Base-by-base conservation (phyloP, 2,329 filamentous ascomycete genomes). In the Teratosphaeriaceae sp. region DNA sequence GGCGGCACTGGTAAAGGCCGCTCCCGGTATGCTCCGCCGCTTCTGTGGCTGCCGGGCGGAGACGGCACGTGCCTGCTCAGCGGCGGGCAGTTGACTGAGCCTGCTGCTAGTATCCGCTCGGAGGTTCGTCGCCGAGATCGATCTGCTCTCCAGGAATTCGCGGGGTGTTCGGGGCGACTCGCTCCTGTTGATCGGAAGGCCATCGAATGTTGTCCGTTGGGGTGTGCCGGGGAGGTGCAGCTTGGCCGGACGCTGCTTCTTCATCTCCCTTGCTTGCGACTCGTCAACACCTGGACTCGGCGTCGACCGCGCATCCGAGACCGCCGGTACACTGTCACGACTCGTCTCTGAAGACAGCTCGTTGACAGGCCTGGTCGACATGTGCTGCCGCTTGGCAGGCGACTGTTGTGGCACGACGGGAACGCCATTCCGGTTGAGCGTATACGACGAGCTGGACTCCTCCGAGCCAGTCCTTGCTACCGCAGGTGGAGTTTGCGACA, bases 11-110 rank as follows among this genome's bases (percentile, higher is more conserved):
- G 46, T 42, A 12, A 48, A 45, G 5, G 42, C 46, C 13, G 35
- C 34, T 5, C 46, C 46, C 12, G 46, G 39, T 29, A 48, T 48
- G 36, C 46, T 48, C 12, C 42, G 34, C 59, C 61, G 45, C 20
- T 50, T 50, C 22, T 45, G 38, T 8, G 37, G 26, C 19, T 44
- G 23, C n/a, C n/a, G n/a, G n/a, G n/a, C n/a, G n/a, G n/a, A n/a
- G n/a, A n/a, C n/a, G n/a, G n/a, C n/a, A n/a, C n/a, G 30, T 36
- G 30, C 40, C 20, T 30, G 33, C 5, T 42, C 40, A 22, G 27
- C 7, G 15, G 13, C 9, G 6, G 33, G 8, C 8, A 37, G 38
- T 27, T 26, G 27, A 34, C 21, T 21, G 9, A 21, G 11, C 12
- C 4, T 16, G 15, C 13, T 21, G 23, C 38, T 5, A 18, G n/a